A percentile compares a stretch with the other conserved stretches of the same genome.
Evolutionary conservation across 2,329 filamentous ascomycete species (phyloP).

Genomic region (Lachnellula subtilissima): DNA sequence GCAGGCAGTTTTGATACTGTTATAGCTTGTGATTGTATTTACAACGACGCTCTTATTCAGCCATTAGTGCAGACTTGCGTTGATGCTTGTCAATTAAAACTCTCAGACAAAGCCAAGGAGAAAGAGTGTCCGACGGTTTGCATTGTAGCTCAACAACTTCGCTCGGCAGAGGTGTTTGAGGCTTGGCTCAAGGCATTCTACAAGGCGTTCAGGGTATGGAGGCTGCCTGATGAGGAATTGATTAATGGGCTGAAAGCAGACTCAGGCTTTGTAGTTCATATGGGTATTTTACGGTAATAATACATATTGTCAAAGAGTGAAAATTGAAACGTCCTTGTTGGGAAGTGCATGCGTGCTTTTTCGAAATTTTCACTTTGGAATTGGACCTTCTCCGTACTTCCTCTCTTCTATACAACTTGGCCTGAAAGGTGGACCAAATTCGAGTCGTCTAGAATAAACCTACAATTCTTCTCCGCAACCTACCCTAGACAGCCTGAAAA

Average conservation of each 20-base stretch:
- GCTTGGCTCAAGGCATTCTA: conserved; percentile 70
- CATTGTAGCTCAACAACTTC: conserved; percentile 82
- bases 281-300: conserved; percentile 57
- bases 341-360: not conserved
- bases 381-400: not conserved
- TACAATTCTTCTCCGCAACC: too few species aligned
- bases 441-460: too few species aligned
- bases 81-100: conserved; percentile 63
- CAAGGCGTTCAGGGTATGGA: conserved; percentile 67
- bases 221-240: conserved; percentile 61
- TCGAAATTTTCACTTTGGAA: not conserved
- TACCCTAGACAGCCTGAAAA: too few species aligned
- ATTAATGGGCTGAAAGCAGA: conserved; percentile 52
- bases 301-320: too few species aligned
- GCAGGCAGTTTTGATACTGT: conserved; percentile 60
- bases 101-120: conserved; percentile 7
- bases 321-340: not conserved
- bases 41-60: conserved; percentile 79
- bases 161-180: conserved; percentile 80
- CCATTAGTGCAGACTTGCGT: conserved; percentile 79
- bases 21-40: conserved; percentile 89
- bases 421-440: too few species aligned
- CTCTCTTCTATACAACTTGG: too few species aligned
- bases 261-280: conserved; percentile 77
- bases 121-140: conserved; percentile 56